Evolutionary conservation across 2,329 filamentous ascomycete species (phyloP).

Genomic region (Aspergillus cejpii): DNA sequence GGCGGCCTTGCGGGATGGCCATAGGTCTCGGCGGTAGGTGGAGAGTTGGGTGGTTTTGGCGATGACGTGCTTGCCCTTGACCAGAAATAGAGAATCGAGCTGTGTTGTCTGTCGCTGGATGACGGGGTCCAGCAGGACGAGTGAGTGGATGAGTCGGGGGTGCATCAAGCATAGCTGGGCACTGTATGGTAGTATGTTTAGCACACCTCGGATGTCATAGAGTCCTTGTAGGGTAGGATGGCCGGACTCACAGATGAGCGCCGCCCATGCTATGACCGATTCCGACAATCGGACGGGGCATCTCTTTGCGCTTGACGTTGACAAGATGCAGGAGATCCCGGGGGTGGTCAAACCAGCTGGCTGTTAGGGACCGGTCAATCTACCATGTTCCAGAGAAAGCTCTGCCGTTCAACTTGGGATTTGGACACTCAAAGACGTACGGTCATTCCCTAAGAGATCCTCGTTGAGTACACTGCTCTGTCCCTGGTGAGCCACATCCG

Average conservation of each 20-base stretch:
- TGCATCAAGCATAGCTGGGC: slow-evolving; percentile 67
- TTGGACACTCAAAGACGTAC: slow-evolving; percentile 46
- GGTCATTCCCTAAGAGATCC: slow-evolving; percentile 70
- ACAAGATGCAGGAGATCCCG: slow-evolving; percentile 79
- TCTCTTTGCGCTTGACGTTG: slow-evolving; percentile 71
- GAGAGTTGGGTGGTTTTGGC: slow-evolving; percentile 50
- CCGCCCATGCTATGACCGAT: slow-evolving; percentile 88
- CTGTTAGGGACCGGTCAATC: slow-evolving; percentile 40
- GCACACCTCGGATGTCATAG: too few species aligned
- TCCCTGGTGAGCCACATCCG: slow-evolving; percentile 81
- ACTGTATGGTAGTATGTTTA: slow-evolving; percentile 18
- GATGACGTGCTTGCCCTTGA: slow-evolving; percentile 22
- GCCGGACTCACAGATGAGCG: slow-evolving; percentile 51
- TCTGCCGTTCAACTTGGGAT: background rate
- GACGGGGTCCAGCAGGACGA: slow-evolving; percentile 80
- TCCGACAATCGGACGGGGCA: slow-evolving; percentile 75
- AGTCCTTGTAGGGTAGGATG: slow-evolving; percentile 3
- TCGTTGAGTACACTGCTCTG: slow-evolving; percentile 73
- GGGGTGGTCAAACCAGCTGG: slow-evolving; percentile 77
- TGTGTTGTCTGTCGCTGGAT: slow-evolving; percentile 50
- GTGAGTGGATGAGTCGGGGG: slow-evolving; percentile 67
- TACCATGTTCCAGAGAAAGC: background rate
- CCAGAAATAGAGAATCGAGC: slow-evolving; percentile 24
- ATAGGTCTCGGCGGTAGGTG: slow-evolving; percentile 66
- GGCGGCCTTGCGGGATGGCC: slow-evolving; percentile 70